A percentile compares a stretch with the other conserved stretches of the same genome.
These are phyloP conservation scores for Candida nemodendra DNA, from an alignment of 805 yeast species.

Conservation along the genomic window DNA sequence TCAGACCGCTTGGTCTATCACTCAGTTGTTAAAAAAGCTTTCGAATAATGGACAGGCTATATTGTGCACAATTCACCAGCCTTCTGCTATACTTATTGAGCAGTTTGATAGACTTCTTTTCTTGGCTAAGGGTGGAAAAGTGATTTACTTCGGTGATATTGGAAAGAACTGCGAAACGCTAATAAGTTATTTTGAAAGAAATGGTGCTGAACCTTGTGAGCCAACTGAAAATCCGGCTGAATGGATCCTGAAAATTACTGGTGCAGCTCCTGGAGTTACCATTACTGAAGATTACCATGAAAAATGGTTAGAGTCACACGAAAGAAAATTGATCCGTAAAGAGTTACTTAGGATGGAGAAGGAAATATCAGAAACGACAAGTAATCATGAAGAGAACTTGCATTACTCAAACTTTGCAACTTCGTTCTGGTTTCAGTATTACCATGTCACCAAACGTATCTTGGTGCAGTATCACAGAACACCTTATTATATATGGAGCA, in stretches of 20 bases:
- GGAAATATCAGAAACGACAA: conserved; percentile 45
- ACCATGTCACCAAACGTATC: conserved; percentile 46
- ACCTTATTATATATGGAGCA: conserved; percentile 55
- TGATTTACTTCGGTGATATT: conserved; percentile 70
- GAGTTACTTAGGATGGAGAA: conserved; percentile 58
- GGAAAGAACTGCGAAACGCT: conserved; percentile 52
- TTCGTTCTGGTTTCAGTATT: conserved; percentile 37
- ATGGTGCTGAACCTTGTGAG: conserved; percentile 68
- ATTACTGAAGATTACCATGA: conserved; percentile 65
- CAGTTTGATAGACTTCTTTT: conserved; percentile 73
- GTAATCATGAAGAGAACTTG: conserved; percentile 32
- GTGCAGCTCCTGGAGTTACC: conserved; percentile 74
- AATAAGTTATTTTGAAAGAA: conserved; percentile 59
- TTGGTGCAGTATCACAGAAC: conserved; percentile 61
- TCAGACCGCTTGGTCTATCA: conserved; percentile 55
- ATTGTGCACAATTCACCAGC: conserved; percentile 75
- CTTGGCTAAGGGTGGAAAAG: conserved; percentile 63
- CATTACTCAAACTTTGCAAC: conserved; percentile 45
- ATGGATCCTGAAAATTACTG: conserved; percentile 84
- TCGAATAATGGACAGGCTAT: conserved; percentile 51
- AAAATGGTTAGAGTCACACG: conserved; percentile 69
- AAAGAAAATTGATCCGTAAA: conserved; percentile 50
- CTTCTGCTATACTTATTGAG: conserved; percentile 70
- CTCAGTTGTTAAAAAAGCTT: conserved; percentile 45
- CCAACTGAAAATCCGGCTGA: conserved; percentile 73